phyloP scores from a whole-genome alignment of 768 basidiomycete genomes.

The Rhizopogon vulgaris region DNA sequence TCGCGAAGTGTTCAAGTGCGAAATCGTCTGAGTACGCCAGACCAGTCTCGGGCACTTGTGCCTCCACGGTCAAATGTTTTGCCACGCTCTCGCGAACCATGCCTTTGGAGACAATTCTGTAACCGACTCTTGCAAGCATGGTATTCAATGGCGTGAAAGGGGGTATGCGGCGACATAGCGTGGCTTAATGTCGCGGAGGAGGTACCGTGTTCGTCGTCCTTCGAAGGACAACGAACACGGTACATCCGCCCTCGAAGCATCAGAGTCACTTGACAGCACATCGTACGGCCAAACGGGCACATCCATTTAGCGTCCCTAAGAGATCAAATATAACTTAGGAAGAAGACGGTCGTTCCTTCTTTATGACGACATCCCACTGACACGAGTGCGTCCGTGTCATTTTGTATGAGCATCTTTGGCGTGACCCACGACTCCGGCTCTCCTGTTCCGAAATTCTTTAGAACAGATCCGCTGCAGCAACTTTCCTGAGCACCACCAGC shows the following conservation, averaged over 20 bases:
- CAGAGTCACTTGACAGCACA: conserved; percentile 54
- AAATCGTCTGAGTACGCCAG: conserved; percentile 84
- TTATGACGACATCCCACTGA: conserved; percentile 72
- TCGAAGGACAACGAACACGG: background rate
- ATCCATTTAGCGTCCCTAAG: too few species aligned
- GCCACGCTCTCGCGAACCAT: conserved; percentile 79
- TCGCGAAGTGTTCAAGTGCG: conserved; percentile 78
- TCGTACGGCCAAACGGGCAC: conserved; percentile 64
- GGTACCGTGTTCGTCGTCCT: conserved; percentile 76
- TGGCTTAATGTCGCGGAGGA: conserved; percentile 54
- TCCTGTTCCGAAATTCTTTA: conserved; percentile 97
- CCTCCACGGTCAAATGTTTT: conserved; percentile 80
- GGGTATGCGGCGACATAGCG: conserved; percentile 91
- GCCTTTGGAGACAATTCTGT: too few species aligned
- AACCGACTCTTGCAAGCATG: conserved; percentile 62
- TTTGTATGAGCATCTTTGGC: conserved; percentile 94
- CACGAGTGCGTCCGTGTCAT: conserved; percentile 87
- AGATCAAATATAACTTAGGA: too few species aligned
- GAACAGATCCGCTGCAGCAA: conserved; percentile 93
- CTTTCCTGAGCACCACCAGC: conserved; percentile 88
- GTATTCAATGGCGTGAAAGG: conserved; percentile 67
- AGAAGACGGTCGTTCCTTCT: conserved; percentile 55
- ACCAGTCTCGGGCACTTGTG: conserved; percentile 57
- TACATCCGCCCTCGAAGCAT: background rate
- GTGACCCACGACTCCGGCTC: conserved; percentile 74